These are phyloP conservation scores for Ophiostoma populinum DNA, from an alignment of 2,329 filamentous ascomycete species.

Conservation along the genomic window DNA sequence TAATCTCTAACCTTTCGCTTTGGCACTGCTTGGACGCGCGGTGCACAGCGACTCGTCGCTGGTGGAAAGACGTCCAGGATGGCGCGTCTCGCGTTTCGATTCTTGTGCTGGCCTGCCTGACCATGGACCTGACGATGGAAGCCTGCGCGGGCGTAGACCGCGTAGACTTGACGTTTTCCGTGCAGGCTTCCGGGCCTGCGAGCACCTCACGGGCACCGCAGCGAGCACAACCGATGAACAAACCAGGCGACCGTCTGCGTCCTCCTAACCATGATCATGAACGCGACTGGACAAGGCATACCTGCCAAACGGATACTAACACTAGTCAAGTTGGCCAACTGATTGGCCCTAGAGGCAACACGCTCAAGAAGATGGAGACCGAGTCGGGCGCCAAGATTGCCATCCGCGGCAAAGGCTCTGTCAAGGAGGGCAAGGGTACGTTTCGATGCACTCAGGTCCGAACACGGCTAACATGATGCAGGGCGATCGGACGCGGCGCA, in stretches of 20 bases:
- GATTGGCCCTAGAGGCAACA: slow-evolving; percentile 99
- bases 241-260: background rate
- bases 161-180: too few species aligned
- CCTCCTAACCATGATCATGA: slow-evolving; percentile 8
- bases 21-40: too few species aligned
- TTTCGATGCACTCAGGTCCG: background rate
- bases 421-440: slow-evolving; percentile 86
- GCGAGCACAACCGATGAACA: too few species aligned
- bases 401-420: slow-evolving; percentile 97
- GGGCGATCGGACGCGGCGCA: slow-evolving; percentile 93
- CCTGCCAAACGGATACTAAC: slow-evolving; percentile 51
- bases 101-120: too few species aligned
- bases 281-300: background rate
- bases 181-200: too few species aligned
- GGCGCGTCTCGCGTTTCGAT: too few species aligned
- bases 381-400: slow-evolving; percentile 97
- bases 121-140: too few species aligned
- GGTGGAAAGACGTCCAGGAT: too few species aligned
- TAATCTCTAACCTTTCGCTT: too few species aligned
- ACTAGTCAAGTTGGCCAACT: slow-evolving; percentile 98
- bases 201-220: too few species aligned
- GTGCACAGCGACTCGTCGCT: too few species aligned
- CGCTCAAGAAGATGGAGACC: slow-evolving; percentile 97
- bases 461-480: background rate
- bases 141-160: too few species aligned